Base-by-base conservation (phyloP, 257 asterid genomes). In the Paraleonurus japonicus region DNA sequence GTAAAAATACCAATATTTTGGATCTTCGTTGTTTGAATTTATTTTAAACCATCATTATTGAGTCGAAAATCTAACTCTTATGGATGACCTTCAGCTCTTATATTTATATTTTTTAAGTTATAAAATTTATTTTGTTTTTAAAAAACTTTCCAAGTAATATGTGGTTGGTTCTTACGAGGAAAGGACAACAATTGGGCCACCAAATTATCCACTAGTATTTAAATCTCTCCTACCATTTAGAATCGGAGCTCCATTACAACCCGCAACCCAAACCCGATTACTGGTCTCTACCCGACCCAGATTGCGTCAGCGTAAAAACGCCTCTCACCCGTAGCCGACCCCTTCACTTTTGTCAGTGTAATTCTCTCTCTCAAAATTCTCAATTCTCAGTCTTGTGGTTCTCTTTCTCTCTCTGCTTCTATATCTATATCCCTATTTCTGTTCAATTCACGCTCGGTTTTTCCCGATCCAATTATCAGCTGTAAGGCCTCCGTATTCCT, bases 401-500 rank as follows among this genome's bases (percentile, higher is more conserved):
- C 51, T 67, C 73, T 71, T 16, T 72, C 73, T 68, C 84, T 71
- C 66, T 75, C 67, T 71, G 58, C 76, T 27, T 68, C 76, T 72
- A 35, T 62, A 79, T 39, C 83, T 47, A 45, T 62, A 47, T 71
- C 80, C 65, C 71, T 26, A 67, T 72, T 67, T 68, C 59, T 20
- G 16, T 63, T 55, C 71, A 13, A 17, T 28, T 39, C 53, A 50
- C 24, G 30, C 23, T 63, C 67, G 13, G 4, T 47, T 50, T 8
- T 33, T 66, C 60, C 51, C 79, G 83, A 74, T 76, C 78, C 85
- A 78, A 80, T 76, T 82, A 70, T 69, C 74, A 72, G 50, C 85
- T 75, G 93, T 87, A 83, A 82, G 90, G 76, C 51, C 27, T 63
- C 27, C 39, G 2, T 28, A 10, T 67, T 43, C 65, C 58, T 63